Evolutionary conservation across 176 grass and related monocot genomes (phyloP).

Genomic region (Ensete glaucum): DNA sequence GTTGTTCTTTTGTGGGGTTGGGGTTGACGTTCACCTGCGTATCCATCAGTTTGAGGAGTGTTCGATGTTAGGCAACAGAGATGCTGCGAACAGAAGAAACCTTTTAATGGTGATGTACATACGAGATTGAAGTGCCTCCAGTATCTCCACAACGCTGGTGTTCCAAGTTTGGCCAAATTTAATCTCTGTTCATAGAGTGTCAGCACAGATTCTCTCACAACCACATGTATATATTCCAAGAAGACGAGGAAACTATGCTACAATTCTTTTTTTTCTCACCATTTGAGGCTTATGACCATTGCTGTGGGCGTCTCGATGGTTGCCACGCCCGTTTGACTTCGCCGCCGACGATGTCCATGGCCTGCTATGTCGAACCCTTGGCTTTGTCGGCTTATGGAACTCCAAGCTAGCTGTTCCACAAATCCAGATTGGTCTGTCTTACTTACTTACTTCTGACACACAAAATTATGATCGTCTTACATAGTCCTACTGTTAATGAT

Average conservation of each 20-base stretch:
- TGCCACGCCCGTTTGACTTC: slow-evolving; percentile 38
- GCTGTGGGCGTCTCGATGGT: slow-evolving; percentile 26
- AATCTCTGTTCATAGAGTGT: slow-evolving; percentile 41
- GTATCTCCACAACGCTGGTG: slow-evolving; percentile 67
- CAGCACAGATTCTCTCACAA: background rate
- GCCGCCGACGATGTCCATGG: slow-evolving; percentile 39
- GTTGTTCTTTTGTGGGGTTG: slow-evolving; percentile 59
- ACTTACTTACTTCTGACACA: too few relatives aligned
- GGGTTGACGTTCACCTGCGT: slow-evolving; percentile 57
- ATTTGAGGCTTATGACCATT: slow-evolving; percentile 23
- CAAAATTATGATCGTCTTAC: too few relatives aligned
- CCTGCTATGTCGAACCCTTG: slow-evolving; percentile 51
- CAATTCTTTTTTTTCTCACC: slow-evolving; percentile 32
- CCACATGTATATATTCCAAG: background rate
- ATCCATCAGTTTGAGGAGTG: background rate
- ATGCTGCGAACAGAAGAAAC: background rate
- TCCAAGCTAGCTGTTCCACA: slow-evolving; percentile 47
- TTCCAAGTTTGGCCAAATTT: slow-evolving; percentile 71
- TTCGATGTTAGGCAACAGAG: background rate
- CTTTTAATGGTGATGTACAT: background rate
- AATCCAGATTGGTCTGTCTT: background rate
- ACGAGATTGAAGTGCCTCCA: slow-evolving; percentile 88
- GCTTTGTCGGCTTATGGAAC: slow-evolving; percentile 63
- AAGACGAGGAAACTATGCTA: too few relatives aligned
- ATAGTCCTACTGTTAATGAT: background rate